Conservation (phyloP, 192 early-diverging fungal genomes). For the Chytriomyces sp. region DNA sequence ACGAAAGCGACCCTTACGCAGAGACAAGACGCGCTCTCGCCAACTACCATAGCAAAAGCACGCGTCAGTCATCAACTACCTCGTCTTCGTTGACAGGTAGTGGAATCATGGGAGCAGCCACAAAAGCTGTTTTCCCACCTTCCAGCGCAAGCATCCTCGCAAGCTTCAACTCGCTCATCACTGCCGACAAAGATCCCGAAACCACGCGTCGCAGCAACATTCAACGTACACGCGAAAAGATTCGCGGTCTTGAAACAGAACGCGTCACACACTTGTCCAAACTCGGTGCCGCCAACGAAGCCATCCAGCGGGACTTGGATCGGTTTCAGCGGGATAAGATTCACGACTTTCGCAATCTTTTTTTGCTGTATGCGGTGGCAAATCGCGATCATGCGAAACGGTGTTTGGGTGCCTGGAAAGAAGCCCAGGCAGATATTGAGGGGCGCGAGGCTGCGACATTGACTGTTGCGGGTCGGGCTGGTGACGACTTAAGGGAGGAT, state of each 20-base stretch:
- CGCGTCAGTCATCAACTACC: constrained; percentile 12
- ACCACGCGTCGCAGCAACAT: constrained; percentile 86
- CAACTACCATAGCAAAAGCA: constrained; percentile 24
- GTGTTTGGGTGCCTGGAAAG: constrained; percentile 39
- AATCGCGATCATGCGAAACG: constrained; percentile 37
- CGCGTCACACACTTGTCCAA: constrained; percentile 72
- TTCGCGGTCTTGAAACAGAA: constrained; percentile 77
- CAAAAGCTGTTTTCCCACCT: constrained; percentile 5
- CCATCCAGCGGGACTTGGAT: constrained; percentile 87
- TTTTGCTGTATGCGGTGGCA: constrained; percentile 60
- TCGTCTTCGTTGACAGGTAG: background rate
- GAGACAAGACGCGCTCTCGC: constrained; percentile 5
- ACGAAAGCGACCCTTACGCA: constrained; percentile 21
- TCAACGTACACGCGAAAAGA: constrained; percentile 80
- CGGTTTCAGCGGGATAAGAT: constrained; percentile 95
- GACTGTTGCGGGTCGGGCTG: background rate
- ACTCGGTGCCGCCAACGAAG: constrained; percentile 73
- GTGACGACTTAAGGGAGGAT: too few relatives aligned
- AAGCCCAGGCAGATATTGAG: constrained; percentile 24
- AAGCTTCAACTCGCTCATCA: constrained; percentile 89
- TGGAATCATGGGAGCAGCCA: background rate
- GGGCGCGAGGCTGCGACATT: background rate
- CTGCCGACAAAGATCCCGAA: constrained; percentile 87
- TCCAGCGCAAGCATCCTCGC: constrained; percentile 19
- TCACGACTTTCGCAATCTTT: constrained; percentile 76